Percentiles rank a stretch among this genome's conserved stretches.
phyloP scores from a whole-genome alignment of 139 green algal species.

The Picochlorum sp. region DNA sequence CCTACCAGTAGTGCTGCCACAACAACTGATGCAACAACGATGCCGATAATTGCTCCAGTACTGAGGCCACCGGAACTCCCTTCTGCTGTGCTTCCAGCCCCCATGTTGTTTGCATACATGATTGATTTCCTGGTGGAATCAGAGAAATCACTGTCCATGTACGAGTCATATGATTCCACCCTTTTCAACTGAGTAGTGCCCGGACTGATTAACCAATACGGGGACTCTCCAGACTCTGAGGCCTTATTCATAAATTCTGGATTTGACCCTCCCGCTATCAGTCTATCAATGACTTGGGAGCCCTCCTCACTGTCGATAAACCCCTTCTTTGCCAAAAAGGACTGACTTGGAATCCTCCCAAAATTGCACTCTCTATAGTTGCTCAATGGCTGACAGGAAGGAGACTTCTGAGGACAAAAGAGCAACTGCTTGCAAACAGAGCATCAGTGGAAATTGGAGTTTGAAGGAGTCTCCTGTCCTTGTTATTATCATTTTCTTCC shows the following conservation, averaged over 20 bases:
- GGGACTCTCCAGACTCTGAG: background rate
- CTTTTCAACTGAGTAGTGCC: background rate
- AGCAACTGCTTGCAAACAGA: conserved; percentile 1
- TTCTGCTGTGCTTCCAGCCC: background rate
- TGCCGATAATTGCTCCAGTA: conserved; percentile 8
- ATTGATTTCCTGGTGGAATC: conserved; percentile 4
- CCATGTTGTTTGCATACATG: background rate
- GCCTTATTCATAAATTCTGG: conserved; percentile 10
- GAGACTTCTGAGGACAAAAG: background rate
- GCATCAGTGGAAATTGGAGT: background rate
- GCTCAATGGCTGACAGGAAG: background rate
- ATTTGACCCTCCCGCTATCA: background rate
- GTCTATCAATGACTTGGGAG: background rate
- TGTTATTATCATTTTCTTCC: background rate
- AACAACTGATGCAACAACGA: conserved; percentile 13
- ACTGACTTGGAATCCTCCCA: conserved; percentile 1
- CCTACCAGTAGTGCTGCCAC: background rate
- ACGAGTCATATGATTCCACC: background rate
- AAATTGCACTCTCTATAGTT: conserved; percentile 6
- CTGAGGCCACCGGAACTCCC: background rate
- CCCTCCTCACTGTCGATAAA: conserved; percentile 4
- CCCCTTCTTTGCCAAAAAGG: background rate
- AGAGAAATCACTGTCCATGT: background rate
- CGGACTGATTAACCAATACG: conserved; percentile 9
- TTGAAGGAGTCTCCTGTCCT: background rate